phyloP scores from a whole-genome alignment of 2,329 filamentous ascomycete genomes.

The Phialophora chinensis region DNA sequence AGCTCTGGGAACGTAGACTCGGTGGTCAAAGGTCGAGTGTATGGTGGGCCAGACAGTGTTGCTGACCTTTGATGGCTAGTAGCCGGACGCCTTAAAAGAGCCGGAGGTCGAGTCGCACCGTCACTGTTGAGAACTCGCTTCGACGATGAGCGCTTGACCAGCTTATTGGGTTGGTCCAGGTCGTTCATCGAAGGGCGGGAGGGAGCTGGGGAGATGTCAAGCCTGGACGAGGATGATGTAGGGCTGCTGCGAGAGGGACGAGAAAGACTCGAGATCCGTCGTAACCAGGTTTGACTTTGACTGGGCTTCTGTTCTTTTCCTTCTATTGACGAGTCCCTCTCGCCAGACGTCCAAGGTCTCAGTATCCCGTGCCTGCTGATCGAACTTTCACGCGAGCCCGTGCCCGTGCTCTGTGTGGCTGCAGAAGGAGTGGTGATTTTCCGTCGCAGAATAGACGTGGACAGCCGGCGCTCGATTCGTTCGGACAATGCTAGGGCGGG shows the following conservation, averaged over 20 bases:
- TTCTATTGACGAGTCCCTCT: constrained; percentile 33
- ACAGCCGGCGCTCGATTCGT: constrained; percentile 31
- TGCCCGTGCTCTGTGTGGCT: constrained; percentile 24
- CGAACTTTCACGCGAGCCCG: constrained; percentile 38
- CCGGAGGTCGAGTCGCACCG: constrained; percentile 47
- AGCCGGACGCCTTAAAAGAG: constrained; percentile 63
- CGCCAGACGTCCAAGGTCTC: constrained; percentile 33
- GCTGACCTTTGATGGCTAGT: constrained; percentile 68
- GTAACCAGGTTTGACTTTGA: constrained; percentile 36
- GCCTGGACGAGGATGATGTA: constrained; percentile 42
- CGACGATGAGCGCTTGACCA: constrained; percentile 67
- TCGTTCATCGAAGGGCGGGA: constrained; percentile 27
- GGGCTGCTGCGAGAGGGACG: constrained; percentile 29
- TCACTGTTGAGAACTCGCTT: constrained; percentile 54
- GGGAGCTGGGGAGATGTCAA: constrained; percentile 26
- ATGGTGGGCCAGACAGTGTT: constrained; percentile 47
- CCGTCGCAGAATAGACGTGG: constrained; percentile 30
- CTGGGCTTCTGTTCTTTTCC: constrained; percentile 32
- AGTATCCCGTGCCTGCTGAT: constrained; percentile 34
- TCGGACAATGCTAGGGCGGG: constrained; percentile 24
- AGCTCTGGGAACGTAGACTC: constrained; percentile 25
- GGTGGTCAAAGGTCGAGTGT: constrained; percentile 29
- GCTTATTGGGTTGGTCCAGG: constrained; percentile 61
- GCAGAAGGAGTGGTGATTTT: constrained; percentile 27
- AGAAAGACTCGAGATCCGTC: constrained; percentile 38